Percentiles rank a stretch among this genome's conserved stretches.
phyloP scores from a whole-genome alignment of 495 filamentous ascomycete species.

The Trichoderma gamsii region DNA sequence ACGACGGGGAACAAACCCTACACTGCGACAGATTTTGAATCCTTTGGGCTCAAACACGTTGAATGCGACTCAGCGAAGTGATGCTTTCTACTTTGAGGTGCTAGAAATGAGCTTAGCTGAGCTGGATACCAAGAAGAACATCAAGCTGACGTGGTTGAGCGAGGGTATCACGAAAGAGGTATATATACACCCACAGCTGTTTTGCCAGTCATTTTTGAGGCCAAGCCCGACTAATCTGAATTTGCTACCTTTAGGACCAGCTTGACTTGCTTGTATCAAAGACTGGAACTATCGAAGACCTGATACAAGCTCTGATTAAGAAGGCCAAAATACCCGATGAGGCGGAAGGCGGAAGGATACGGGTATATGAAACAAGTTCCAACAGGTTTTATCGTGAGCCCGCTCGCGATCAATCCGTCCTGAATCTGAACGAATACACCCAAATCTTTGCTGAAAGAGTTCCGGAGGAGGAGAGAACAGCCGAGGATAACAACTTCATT shows the following conservation, averaged over 20 bases:
- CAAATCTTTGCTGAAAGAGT: slow-evolving; percentile 71
- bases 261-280: slow-evolving; percentile 80
- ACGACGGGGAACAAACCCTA: slow-evolving; percentile 60
- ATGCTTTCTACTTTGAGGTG: slow-evolving; percentile 83
- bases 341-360: slow-evolving; percentile 52
- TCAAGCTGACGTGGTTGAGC: slow-evolving; percentile 76
- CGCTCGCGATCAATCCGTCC: slow-evolving; percentile 53
- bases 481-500: slow-evolving; percentile 56
- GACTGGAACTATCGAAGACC: slow-evolving; percentile 67
- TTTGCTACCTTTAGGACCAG: slow-evolving; percentile 49
- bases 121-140: slow-evolving; percentile 77
- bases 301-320: slow-evolving; percentile 66
- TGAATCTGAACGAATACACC: slow-evolving; percentile 79
- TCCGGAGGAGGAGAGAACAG: slow-evolving; percentile 68
- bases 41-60: slow-evolving; percentile 46
- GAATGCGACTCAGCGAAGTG: slow-evolving; percentile 60
- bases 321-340: slow-evolving; percentile 76
- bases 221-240: slow-evolving; percentile 19
- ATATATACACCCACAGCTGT: slow-evolving; percentile 24
- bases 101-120: slow-evolving; percentile 91
- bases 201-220: background rate
- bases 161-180: slow-evolving; percentile 91
- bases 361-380: slow-evolving; percentile 71
- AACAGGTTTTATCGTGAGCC: slow-evolving; percentile 78
- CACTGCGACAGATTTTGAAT: slow-evolving; percentile 62